phyloP scores from a whole-genome alignment of 805 yeast species.

The Middelhovenomyces tepae region DNA sequence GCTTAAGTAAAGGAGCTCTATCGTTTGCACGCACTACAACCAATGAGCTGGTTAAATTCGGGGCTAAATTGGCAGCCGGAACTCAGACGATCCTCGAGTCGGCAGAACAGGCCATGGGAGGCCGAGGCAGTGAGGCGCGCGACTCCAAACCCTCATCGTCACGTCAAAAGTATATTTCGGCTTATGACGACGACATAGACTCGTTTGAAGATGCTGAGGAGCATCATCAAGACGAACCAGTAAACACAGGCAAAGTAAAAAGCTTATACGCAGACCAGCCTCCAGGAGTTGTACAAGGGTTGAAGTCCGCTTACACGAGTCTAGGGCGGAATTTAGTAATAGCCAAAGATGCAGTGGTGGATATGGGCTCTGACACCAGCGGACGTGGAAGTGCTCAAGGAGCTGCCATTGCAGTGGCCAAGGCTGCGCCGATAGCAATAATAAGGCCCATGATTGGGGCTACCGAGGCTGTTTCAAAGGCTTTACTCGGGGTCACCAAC shows the following conservation, averaged over 20 bases:
- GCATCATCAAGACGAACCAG: conserved; percentile 1
- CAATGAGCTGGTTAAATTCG: conserved; percentile 69
- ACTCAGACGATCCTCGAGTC: conserved; percentile 73
- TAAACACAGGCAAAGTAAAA: conserved; percentile 28
- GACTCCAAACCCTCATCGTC: conserved; percentile 12
- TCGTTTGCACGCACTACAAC: conserved; percentile 71
- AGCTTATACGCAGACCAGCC: conserved; percentile 88
- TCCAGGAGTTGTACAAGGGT: conserved; percentile 55
- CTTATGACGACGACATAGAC: conserved; percentile 16
- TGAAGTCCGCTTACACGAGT: conserved; percentile 64
- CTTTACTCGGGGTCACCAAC: conserved; percentile 77
- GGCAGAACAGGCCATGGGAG: conserved; percentile 73
- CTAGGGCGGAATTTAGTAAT: conserved; percentile 57
- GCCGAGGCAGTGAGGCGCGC: conserved; percentile 45
- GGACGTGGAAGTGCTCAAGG: conserved; percentile 59
- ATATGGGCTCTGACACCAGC: conserved; percentile 52
- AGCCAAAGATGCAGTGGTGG: conserved; percentile 54
- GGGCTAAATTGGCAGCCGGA: conserved; percentile 80
- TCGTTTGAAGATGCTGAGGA: conserved; percentile 10
- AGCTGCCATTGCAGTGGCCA: conserved; percentile 58
- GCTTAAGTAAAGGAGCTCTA: conserved; percentile 66
- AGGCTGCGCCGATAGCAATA: conserved; percentile 71
- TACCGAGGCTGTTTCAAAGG: conserved; percentile 77
- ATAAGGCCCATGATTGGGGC: conserved; percentile 87
- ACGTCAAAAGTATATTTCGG: conserved; percentile 15